Evolutionary conservation across 2,329 filamentous ascomycete species (phyloP).

Genomic region (Trichoderma gracile): DNA sequence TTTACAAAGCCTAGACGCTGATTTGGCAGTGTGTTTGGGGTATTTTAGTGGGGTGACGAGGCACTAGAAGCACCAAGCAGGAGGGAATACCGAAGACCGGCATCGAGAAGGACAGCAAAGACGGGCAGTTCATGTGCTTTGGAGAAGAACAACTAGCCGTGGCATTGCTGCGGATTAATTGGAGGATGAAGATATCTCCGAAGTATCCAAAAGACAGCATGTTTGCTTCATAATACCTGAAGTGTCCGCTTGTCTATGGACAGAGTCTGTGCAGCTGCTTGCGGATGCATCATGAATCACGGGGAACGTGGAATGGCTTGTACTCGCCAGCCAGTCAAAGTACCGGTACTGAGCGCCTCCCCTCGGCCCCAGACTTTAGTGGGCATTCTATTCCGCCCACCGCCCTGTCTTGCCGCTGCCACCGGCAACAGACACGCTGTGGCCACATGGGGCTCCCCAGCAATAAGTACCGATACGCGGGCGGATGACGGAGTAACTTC

Average conservation of each 20-base stretch:
- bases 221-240: neutral
- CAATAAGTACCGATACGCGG: neutral
- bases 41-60: constrained; percentile 23
- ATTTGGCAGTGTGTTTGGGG: constrained; percentile 21
- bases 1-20: constrained; percentile 19
- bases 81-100: neutral
- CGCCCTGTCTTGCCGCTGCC: neutral
- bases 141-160: too few relatives aligned
- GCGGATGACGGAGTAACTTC: neutral
- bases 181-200: too few relatives aligned
- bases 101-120: too few relatives aligned
- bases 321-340: neutral
- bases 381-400: neutral
- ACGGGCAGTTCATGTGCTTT: too few relatives aligned
- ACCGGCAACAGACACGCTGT: neutral
- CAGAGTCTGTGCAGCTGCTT: neutral
- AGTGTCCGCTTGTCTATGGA: neutral
- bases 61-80: constrained; percentile 7
- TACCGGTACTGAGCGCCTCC: neutral
- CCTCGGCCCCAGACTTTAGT: constrained; percentile 5
- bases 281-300: neutral
- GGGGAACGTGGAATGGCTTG: neutral
- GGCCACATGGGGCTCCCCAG: neutral
- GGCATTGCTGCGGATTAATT: too few relatives aligned
- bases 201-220: neutral